These are phyloP conservation scores for Firmiana major DNA, from an alignment of 345 rosid species.

Conservation along the genomic window DNA sequence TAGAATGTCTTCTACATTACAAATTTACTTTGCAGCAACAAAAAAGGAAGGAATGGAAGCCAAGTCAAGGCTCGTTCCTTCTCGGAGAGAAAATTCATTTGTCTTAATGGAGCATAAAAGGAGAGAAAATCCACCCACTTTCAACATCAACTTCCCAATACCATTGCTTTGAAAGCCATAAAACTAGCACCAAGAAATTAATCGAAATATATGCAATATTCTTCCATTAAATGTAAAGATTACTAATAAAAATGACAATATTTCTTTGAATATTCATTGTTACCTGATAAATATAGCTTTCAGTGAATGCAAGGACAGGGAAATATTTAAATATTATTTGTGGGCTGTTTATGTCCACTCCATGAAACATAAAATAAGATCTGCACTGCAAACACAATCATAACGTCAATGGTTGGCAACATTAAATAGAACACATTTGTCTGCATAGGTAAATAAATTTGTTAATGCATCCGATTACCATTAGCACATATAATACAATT, in stretches of 20 bases:
- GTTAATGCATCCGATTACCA: background rate
- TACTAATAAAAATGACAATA: background rate
- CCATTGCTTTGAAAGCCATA: background rate
- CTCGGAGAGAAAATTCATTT: background rate
- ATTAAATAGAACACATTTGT: background rate
- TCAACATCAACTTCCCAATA: background rate
- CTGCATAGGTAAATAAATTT: background rate
- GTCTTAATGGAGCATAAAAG: background rate
- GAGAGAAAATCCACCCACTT: background rate
- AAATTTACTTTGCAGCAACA: background rate
- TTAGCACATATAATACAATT: background rate
- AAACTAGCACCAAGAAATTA: background rate
- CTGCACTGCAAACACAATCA: slow-evolving; percentile 51
- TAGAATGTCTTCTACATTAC: background rate
- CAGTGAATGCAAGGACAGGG: slow-evolving; percentile 72
- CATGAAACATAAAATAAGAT: slow-evolving; percentile 94
- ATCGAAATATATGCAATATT: background rate
- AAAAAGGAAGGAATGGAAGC: background rate
- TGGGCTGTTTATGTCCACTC: slow-evolving; percentile 54
- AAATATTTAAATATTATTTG: slow-evolving; percentile 56
- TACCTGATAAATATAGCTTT: slow-evolving; percentile 90
- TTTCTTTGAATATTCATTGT: background rate
- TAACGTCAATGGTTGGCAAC: slow-evolving; percentile 1
- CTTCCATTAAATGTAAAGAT: background rate
- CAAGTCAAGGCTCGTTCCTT: background rate